Conservation (phyloP, 169 alveolate genomes). For the Cryptosporidium felis region DNA sequence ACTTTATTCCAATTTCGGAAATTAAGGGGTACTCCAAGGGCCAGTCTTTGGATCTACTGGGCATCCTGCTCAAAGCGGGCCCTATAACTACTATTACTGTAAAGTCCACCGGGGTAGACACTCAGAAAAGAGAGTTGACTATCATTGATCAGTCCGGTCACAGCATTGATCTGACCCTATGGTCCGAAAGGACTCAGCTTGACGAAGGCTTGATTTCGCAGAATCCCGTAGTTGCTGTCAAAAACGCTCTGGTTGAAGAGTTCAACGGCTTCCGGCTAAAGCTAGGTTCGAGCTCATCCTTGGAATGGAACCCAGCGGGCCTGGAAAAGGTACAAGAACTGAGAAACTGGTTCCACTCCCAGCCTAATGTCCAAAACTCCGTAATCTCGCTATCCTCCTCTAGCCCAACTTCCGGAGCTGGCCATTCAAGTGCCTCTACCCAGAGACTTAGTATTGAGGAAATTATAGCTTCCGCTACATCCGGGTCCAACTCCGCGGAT, state of each 20-base stretch:
- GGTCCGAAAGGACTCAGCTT: slow-evolving; percentile 68
- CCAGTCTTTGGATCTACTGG: slow-evolving; percentile 42
- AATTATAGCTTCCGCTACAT: slow-evolving; percentile 43
- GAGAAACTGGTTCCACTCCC: slow-evolving; percentile 37
- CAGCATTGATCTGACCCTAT: slow-evolving; percentile 60
- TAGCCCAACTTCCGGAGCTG: slow-evolving; percentile 45
- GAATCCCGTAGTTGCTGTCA: slow-evolving; percentile 54
- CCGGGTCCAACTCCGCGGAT: slow-evolving; percentile 52
- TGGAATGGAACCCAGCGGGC: slow-evolving; percentile 59
- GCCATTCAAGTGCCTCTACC: background rate
- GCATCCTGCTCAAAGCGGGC: slow-evolving; percentile 42
- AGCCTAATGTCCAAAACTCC: slow-evolving; percentile 1
- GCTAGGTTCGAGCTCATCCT: slow-evolving; percentile 34
- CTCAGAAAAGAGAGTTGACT: slow-evolving; percentile 63
- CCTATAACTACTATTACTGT: slow-evolving; percentile 59
- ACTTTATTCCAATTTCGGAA: slow-evolving; percentile 46
- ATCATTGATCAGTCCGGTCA: slow-evolving; percentile 60
- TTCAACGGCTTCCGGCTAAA: slow-evolving; percentile 57
- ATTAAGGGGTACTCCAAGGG: slow-evolving; percentile 42
- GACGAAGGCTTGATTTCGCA: slow-evolving; percentile 28
- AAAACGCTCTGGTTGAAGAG: slow-evolving; percentile 60
- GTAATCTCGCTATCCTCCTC: slow-evolving; percentile 40
- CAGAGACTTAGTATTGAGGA: slow-evolving; percentile 52
- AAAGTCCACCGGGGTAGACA: slow-evolving; percentile 60
- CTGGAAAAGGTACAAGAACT: slow-evolving; percentile 14